Evolutionary conservation across 768 basidiomycete species (phyloP).

Genomic region (Tricholoma saponaceum): DNA sequence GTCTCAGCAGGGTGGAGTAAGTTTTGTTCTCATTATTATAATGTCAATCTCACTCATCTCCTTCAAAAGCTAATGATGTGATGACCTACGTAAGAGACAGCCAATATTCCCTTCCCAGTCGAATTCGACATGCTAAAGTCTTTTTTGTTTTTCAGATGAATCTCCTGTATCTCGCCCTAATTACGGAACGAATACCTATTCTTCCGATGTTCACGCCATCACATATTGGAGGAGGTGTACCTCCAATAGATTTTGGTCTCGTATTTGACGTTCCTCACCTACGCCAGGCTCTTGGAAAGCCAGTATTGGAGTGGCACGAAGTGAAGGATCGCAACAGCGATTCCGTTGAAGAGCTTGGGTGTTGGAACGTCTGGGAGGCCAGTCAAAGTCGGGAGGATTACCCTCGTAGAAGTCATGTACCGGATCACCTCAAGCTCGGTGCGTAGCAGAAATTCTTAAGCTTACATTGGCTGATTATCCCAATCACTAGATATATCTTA

Average conservation of each 20-base stretch:
- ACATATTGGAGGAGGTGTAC: slow-evolving; percentile 47
- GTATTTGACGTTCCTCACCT: slow-evolving; percentile 59
- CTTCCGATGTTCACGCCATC: slow-evolving; percentile 55
- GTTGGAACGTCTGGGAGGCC: slow-evolving; percentile 51
- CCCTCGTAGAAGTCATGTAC: slow-evolving; percentile 35
- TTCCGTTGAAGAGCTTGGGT: slow-evolving; percentile 45
- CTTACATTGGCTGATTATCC: slow-evolving; percentile 11
- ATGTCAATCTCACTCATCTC: slow-evolving; percentile 1
- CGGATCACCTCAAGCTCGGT: slow-evolving; percentile 40
- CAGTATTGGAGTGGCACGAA: slow-evolving; percentile 62
- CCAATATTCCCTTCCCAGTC: not conserved
- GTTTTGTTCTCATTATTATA: slow-evolving; percentile 21
- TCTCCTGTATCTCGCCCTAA: slow-evolving; percentile 53
- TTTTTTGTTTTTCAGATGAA: slow-evolving; percentile 36
- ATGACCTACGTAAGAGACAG: slow-evolving; percentile 56
- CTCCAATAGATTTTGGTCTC: slow-evolving; percentile 51
- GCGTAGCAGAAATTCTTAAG: not conserved
- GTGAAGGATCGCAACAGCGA: slow-evolving; percentile 46
- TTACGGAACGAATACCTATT: slow-evolving; percentile 59
- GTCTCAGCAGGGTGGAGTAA: slow-evolving; percentile 74
- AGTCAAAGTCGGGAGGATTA: slow-evolving; percentile 34
- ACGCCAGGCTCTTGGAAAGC: slow-evolving; percentile 34
- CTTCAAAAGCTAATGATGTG: slow-evolving; percentile 62
- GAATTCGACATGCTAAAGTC: not conserved
- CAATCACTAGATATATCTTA: slow-evolving; percentile 44